phyloP scores from a whole-genome alignment of 2,329 filamentous ascomycete genomes.

The Aspergillus quadrilineatus region DNA sequence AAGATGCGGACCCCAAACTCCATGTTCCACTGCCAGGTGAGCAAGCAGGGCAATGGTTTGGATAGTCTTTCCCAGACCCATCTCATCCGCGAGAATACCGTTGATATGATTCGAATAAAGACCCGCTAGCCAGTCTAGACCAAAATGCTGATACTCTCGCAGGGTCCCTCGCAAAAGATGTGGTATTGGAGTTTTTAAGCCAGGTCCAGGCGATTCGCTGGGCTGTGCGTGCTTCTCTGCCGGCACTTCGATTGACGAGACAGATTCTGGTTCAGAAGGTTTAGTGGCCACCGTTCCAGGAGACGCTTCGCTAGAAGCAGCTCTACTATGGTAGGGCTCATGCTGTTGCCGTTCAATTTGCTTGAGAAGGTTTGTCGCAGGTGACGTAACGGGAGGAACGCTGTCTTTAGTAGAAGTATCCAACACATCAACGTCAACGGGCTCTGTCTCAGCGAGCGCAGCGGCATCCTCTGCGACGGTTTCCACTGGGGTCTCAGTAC shows the following conservation, averaged over 20 bases:
- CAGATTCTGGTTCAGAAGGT: slow-evolving; percentile 46
- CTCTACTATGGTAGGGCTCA: slow-evolving; percentile 30
- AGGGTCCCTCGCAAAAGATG: slow-evolving; percentile 82
- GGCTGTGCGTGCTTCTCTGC: slow-evolving; percentile 36
- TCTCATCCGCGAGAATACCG: slow-evolving; percentile 94
- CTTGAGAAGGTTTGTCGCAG: slow-evolving; percentile 9
- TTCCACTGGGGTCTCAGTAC: background rate
- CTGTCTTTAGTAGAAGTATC: slow-evolving; percentile 2
- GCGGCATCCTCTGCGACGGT: slow-evolving; percentile 17
- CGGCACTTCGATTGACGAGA: slow-evolving; percentile 41
- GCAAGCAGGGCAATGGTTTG: slow-evolving; percentile 94
- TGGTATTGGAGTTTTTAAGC: slow-evolving; percentile 69
- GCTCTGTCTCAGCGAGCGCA: background rate
- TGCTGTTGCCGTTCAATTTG: slow-evolving; percentile 19
- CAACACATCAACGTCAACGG: slow-evolving; percentile 2
- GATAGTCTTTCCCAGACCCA: slow-evolving; percentile 97
- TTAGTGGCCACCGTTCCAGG: slow-evolving; percentile 46
- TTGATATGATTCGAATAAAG: slow-evolving; percentile 92
- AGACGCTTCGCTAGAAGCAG: slow-evolving; percentile 43
- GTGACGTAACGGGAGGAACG: background rate
- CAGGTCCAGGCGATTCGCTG: slow-evolving; percentile 42
- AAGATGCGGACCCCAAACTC: slow-evolving; percentile 93
- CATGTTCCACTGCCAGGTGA: slow-evolving; percentile 84
- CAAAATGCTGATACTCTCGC: slow-evolving; percentile 93
- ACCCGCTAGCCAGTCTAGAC: slow-evolving; percentile 94